Percentiles rank a stretch among this genome's conserved stretches.
Evolutionary conservation across 2,329 filamentous ascomycete species (phyloP).

Genomic region (Cercospora berteroae): DNA sequence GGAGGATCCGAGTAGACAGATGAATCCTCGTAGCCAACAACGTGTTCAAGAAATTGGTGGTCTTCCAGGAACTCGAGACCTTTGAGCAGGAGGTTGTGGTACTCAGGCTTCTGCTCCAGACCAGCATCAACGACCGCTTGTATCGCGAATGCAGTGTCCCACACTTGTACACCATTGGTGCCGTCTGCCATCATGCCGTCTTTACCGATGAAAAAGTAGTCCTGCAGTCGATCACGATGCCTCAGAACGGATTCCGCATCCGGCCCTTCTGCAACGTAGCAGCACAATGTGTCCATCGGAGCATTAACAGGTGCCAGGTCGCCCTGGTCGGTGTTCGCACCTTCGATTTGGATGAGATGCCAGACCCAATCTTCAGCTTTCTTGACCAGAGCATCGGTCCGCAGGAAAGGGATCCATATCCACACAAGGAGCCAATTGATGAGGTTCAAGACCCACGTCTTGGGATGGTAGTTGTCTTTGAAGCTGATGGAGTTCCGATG

Average conservation of each 20-base stretch:
- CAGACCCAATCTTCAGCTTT: slow-evolving; percentile 78
- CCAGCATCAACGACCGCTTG: slow-evolving; percentile 78
- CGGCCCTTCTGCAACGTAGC: slow-evolving; percentile 81
- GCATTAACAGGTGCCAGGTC: slow-evolving; percentile 85
- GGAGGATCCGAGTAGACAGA: slow-evolving; percentile 35
- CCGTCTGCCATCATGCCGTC: slow-evolving; percentile 95
- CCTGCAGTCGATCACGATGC: slow-evolving; percentile 77
- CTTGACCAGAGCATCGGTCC: slow-evolving; percentile 63
- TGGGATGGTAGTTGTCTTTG: slow-evolving; percentile 88
- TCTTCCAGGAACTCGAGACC: slow-evolving; percentile 82
- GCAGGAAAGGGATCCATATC: slow-evolving; percentile 76
- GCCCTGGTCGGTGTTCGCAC: slow-evolving; percentile 85
- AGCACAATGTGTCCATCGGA: slow-evolving; percentile 83
- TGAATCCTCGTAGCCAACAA: slow-evolving; percentile 70
- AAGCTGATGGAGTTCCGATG: slow-evolving; percentile 80
- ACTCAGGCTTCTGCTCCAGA: slow-evolving; percentile 72
- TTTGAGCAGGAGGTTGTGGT: slow-evolving; percentile 77
- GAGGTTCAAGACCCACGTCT: slow-evolving; percentile 75
- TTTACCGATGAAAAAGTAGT: slow-evolving; percentile 86
- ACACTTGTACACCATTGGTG: slow-evolving; percentile 96
- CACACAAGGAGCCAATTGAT: slow-evolving; percentile 76
- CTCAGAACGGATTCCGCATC: slow-evolving; percentile 67
- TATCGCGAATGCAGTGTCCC: slow-evolving; percentile 91
- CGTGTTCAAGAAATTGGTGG: slow-evolving; percentile 86
- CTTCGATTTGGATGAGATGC: slow-evolving; percentile 83